These are phyloP conservation scores for Saprolegnia diclina DNA, from an alignment of 352 stramenopile species.

Conservation along the genomic window DNA sequence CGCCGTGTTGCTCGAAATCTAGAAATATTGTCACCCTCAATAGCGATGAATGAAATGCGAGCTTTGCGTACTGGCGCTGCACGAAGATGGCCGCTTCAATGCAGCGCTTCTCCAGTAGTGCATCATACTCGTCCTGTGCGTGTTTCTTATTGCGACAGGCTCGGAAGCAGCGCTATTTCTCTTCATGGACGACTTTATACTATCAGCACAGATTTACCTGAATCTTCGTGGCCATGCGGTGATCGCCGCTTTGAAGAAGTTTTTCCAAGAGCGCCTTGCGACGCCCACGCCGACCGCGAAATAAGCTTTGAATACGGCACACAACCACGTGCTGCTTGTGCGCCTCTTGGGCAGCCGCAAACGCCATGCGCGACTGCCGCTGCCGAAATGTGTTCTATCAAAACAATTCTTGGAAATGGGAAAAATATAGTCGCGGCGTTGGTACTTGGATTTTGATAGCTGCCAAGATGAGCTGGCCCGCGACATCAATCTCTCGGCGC, in stretches of 20 bases:
- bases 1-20: conserved; percentile 49
- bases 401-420: background rate
- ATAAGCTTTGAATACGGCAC: conserved; percentile 56
- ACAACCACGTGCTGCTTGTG: conserved; percentile 40
- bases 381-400: conserved; percentile 55
- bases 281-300: conserved; percentile 46
- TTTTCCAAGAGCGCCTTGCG: conserved; percentile 43
- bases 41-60: background rate
- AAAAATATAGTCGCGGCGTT: background rate
- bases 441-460: conserved; percentile 54
- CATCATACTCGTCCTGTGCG: conserved; percentile 36
- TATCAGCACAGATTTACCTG: conserved; percentile 29
- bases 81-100: conserved; percentile 42
- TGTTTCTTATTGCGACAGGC: conserved; percentile 46
- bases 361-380: conserved; percentile 36
- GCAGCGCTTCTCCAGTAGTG: conserved; percentile 42
- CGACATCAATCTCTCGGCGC: conserved; percentile 53
- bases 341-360: conserved; percentile 36
- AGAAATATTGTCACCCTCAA: background rate
- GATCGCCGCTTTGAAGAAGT: conserved; percentile 40
- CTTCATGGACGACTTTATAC: no score
- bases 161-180: conserved; percentile 28
- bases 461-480: conserved; percentile 45
- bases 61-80: conserved; percentile 37
- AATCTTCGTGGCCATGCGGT: conserved; percentile 55